Percentiles rank a stretch among this genome's conserved stretches.
These are phyloP conservation scores for Massarina eburnea DNA, from an alignment of 2,329 filamentous ascomycete species.

Conservation along the genomic window DNA sequence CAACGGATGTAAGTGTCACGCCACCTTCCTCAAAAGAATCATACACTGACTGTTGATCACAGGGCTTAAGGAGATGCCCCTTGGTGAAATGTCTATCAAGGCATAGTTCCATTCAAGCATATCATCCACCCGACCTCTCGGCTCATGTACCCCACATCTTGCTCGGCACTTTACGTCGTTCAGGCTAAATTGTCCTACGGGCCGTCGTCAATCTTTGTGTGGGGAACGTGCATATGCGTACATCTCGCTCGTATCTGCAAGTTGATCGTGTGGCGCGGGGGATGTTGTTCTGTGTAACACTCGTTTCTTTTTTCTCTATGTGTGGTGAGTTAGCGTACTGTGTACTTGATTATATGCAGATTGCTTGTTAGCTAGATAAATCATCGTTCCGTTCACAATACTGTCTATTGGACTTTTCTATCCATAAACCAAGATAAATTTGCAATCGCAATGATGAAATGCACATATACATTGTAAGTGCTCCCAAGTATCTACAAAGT, in stretches of 20 bases:
- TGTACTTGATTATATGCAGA: not conserved
- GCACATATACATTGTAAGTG: too few relatives aligned
- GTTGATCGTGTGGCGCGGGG: not conserved
- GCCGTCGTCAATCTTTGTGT: not conserved
- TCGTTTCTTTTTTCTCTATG: not conserved
- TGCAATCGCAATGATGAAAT: too few relatives aligned
- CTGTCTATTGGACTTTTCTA: too few relatives aligned
- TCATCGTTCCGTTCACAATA: not conserved
- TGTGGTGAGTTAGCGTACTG: not conserved
- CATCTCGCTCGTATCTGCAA: too few relatives aligned
- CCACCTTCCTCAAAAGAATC: not conserved
- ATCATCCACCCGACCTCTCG: not conserved
- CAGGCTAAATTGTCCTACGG: not conserved
- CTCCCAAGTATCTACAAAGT: too few relatives aligned
- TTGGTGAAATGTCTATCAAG: constrained; percentile 27
- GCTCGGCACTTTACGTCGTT: constrained; percentile 1
- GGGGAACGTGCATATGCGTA: not conserved
- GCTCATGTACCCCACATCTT: not conserved
- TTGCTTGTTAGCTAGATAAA: not conserved
- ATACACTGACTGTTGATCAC: constrained; percentile 11
- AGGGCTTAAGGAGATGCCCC: constrained; percentile 34
- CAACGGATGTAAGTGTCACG: constrained; percentile 31
- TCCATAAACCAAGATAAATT: too few relatives aligned
- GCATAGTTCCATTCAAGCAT: constrained; percentile 16
- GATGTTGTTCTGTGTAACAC: not conserved